phyloP scores from a whole-genome alignment of 2,329 filamentous ascomycete species.

The Ascochyta koolunga region DNA sequence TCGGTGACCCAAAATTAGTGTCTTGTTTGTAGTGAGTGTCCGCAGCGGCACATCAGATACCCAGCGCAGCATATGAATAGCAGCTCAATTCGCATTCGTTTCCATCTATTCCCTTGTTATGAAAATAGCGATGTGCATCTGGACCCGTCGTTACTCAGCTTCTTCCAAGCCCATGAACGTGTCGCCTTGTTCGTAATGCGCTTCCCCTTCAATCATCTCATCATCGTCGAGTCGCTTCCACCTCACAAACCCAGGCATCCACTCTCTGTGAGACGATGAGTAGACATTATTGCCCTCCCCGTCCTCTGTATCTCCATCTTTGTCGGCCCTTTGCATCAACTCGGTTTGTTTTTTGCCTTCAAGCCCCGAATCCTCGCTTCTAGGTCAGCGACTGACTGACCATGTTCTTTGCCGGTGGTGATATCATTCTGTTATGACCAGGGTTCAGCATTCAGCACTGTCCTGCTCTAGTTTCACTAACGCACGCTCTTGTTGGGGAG shows the following conservation, averaged over 20 bases:
- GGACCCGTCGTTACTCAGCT: background rate
- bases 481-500: background rate
- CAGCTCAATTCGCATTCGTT: too few species aligned
- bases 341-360: background rate
- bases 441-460: background rate
- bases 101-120: too few species aligned
- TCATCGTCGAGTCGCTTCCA: background rate
- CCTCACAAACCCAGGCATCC: background rate
- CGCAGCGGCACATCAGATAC: slow-evolving; percentile 1
- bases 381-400: background rate
- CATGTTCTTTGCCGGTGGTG: background rate
- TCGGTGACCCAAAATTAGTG: background rate
- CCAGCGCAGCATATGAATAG: slow-evolving; percentile 3
- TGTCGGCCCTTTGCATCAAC: background rate
- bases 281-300: background rate
- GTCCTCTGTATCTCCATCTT: background rate
- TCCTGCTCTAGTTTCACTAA: background rate
- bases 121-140: background rate
- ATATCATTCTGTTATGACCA: background rate
- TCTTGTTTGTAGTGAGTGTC: slow-evolving; percentile 5
- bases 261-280: background rate
- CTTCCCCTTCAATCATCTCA: background rate
- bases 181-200: background rate
- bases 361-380: background rate
- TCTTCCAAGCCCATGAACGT: background rate